phyloP scores from a whole-genome alignment of 495 filamentous ascomycete species.

The Neurospora sp. region DNA sequence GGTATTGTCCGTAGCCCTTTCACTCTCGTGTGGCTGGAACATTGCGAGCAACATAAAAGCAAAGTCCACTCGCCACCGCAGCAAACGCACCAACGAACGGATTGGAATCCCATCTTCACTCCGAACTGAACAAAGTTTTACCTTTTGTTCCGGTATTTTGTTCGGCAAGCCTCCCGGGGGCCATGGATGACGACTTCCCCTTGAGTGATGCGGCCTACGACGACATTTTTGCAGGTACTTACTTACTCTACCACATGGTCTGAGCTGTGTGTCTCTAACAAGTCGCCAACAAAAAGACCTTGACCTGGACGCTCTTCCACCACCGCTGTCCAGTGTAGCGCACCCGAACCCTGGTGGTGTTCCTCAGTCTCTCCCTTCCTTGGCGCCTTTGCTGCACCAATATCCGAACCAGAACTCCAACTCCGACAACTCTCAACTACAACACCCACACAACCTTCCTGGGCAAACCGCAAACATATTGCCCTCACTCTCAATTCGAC shows the following conservation, averaged over 20 bases:
- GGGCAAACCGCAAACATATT: neutral
- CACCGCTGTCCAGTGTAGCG: neutral
- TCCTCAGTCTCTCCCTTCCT: neutral
- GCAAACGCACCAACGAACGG: neutral
- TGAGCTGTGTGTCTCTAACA: neutral
- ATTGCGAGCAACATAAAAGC: neutral
- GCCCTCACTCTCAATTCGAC: neutral
- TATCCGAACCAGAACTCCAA: neutral
- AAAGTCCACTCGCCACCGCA: neutral
- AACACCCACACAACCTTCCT: neutral
- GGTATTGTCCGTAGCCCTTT: neutral
- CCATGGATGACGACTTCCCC: conserved; percentile 4
- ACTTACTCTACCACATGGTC: neutral
- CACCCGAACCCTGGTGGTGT: neutral
- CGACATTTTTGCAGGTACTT: conserved; percentile 4
- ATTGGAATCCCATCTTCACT: neutral
- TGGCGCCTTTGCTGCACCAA: neutral
- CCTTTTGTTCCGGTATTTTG: neutral
- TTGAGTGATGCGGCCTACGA: conserved; percentile 1
- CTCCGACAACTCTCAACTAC: neutral
- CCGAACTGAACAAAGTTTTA: neutral
- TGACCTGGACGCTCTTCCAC: neutral
- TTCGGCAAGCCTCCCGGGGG: neutral
- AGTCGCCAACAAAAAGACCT: neutral
- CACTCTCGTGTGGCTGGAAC: neutral